Conservation (phyloP, 176 grass and related monocot species). For the Triticum urartu region DNA sequence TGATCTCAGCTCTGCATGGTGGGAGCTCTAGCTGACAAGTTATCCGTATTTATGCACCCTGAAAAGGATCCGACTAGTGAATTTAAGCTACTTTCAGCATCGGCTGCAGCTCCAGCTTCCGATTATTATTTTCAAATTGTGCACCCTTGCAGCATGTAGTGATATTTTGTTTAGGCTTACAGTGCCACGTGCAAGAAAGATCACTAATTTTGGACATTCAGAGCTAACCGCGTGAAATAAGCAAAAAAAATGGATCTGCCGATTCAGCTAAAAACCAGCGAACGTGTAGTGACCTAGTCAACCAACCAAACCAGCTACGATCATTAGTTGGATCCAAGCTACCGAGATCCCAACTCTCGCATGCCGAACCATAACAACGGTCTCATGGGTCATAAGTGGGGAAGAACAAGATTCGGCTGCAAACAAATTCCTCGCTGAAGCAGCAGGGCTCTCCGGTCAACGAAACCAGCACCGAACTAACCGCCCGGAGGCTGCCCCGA, state of each 20-base stretch:
- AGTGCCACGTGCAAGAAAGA: neutral
- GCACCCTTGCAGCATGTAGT: neutral
- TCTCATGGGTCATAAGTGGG: neutral
- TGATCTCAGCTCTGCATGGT: neutral
- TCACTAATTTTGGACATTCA: neutral
- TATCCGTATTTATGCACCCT: neutral
- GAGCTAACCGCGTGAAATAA: neutral
- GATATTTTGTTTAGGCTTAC: neutral
- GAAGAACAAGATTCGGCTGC: neutral
- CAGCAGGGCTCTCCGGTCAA: neutral
- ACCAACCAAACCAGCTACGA: neutral
- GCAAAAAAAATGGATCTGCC: neutral
- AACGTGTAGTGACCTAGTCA: neutral
- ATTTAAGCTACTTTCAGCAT: slow-evolving; percentile 4
- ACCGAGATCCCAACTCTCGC: slow-evolving; percentile 23
- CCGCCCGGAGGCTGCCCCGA: neutral
- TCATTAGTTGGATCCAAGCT: neutral
- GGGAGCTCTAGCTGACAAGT: neutral
- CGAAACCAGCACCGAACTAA: neutral
- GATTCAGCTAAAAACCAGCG: neutral
- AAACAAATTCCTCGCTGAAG: neutral
- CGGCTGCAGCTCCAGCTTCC: neutral
- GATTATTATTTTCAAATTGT: neutral
- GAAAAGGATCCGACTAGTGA: neutral
- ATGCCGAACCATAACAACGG: neutral